phyloP scores from a whole-genome alignment of 2,329 filamentous ascomycete genomes.

The Pezicula rhizophila region DNA sequence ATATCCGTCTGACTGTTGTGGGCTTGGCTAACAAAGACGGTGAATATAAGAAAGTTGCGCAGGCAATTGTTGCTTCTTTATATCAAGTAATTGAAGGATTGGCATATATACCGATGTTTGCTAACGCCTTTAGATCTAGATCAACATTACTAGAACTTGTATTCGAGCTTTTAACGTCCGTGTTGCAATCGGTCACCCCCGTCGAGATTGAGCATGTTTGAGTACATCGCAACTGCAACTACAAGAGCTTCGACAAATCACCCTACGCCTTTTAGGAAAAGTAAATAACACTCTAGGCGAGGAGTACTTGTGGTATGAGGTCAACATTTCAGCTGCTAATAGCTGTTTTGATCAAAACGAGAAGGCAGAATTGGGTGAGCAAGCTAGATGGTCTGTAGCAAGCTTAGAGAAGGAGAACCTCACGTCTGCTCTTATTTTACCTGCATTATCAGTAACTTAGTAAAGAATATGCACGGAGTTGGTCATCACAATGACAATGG shows the following conservation, averaged over 20 bases:
- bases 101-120: not conserved
- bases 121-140: conserved; percentile 3
- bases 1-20: conserved; percentile 20
- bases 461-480: conserved; percentile 20
- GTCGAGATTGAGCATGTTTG: conserved; percentile 1
- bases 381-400: conserved; percentile 10
- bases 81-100: conserved; percentile 19
- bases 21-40: conserved; percentile 11
- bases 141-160: conserved; percentile 3
- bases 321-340: conserved; percentile 13
- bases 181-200: not conserved
- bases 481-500: conserved; percentile 18
- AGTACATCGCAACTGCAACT: conserved; percentile 6
- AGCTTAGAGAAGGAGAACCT: conserved; percentile 3
- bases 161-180: not conserved
- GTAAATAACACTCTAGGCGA: not conserved
- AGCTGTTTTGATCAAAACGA: conserved; percentile 12
- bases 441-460: conserved; percentile 14
- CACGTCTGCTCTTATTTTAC: conserved; percentile 6
- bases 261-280: not conserved
- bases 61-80: conserved; percentile 15
- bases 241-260: conserved; percentile 3
- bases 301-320: conserved; percentile 15
- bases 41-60: conserved; percentile 13
- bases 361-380: conserved; percentile 16